Evolutionary conservation across 768 basidiomycete genomes (phyloP).

Genomic region (Polyporus arcularius): DNA sequence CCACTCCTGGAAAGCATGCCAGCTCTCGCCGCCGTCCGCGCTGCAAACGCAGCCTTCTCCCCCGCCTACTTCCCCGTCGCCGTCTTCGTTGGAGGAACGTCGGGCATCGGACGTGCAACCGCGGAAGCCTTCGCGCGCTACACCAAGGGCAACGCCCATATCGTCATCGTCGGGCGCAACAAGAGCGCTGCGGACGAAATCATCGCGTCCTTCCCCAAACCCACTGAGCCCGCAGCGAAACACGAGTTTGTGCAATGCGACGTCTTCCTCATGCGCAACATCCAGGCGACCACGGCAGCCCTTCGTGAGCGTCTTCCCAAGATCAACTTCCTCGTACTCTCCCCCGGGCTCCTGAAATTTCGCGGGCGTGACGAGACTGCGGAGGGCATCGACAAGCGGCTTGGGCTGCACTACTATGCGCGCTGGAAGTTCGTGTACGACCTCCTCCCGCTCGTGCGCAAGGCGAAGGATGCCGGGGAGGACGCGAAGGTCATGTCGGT

Average conservation of each 20-base stretch:
- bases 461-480: constrained; percentile 47
- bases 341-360: constrained; percentile 43
- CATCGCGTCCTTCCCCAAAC: constrained; percentile 43
- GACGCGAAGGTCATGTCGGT: constrained; percentile 53
- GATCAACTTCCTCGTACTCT: constrained; percentile 55
- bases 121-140: constrained; percentile 45
- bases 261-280: constrained; percentile 50
- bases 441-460: constrained; percentile 44
- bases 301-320: constrained; percentile 40
- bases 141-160: constrained; percentile 50
- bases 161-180: constrained; percentile 56
- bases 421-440: constrained; percentile 53
- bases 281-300: constrained; percentile 36
- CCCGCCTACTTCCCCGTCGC: constrained; percentile 29
- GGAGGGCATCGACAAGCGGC: constrained; percentile 47
- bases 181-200: constrained; percentile 48
- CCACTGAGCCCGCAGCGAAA: constrained; percentile 21
- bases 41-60: constrained; percentile 22
- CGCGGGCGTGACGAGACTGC: constrained; percentile 42
- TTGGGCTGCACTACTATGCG: constrained; percentile 52
- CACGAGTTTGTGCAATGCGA: constrained; percentile 56
- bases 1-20: constrained; percentile 8
- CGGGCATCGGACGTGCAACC: constrained; percentile 44
- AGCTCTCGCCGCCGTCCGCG: constrained; percentile 15
- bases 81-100: constrained; percentile 36